phyloP scores from a whole-genome alignment of 73 alveolate genomes.

The Paramecium octaurelia region DNA sequence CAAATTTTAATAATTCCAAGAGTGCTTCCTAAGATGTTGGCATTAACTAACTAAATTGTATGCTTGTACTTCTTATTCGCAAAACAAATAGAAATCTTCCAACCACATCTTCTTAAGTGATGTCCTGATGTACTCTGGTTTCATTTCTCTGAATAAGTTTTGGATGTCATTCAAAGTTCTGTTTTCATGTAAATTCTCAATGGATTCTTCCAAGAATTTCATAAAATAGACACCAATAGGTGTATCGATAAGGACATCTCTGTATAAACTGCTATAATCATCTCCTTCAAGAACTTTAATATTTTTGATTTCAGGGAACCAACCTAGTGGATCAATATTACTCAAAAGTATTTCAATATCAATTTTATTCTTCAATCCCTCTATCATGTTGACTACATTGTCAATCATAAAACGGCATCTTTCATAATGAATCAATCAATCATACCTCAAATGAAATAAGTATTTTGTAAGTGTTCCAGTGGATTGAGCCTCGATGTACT shows the following conservation, averaged over 20 bases:
- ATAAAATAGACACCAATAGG: conserved; percentile 96
- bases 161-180: conserved; percentile 65
- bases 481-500: conserved; percentile 86
- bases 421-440: not conserved
- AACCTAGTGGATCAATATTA: conserved; percentile 97
- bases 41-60: not conserved
- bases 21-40: conserved; percentile 77
- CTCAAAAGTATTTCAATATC: conserved; percentile 72
- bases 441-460: conserved; percentile 61
- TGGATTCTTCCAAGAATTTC: conserved; percentile 91
- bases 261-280: conserved; percentile 92
- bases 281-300: conserved; percentile 93
- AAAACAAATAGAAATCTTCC: conserved; percentile 91
- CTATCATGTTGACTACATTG: conserved; percentile 96
- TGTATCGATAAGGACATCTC: conserved; percentile 96
- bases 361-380: conserved; percentile 91
- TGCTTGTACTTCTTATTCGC: conserved; percentile 78
- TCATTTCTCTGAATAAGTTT: conserved; percentile 62
- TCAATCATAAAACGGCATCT: conserved; percentile 95
- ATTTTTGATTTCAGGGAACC: conserved; percentile 96
- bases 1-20: conserved; percentile 92
- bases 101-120: conserved; percentile 88
- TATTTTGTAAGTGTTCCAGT: conserved; percentile 90
- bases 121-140: conserved; percentile 62
- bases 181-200: conserved; percentile 73